Evolutionary conservation across 306 rosid species (phyloP), one percentile per base, ranked within the genome.

Genomic region (Vigna radiata): DNA sequence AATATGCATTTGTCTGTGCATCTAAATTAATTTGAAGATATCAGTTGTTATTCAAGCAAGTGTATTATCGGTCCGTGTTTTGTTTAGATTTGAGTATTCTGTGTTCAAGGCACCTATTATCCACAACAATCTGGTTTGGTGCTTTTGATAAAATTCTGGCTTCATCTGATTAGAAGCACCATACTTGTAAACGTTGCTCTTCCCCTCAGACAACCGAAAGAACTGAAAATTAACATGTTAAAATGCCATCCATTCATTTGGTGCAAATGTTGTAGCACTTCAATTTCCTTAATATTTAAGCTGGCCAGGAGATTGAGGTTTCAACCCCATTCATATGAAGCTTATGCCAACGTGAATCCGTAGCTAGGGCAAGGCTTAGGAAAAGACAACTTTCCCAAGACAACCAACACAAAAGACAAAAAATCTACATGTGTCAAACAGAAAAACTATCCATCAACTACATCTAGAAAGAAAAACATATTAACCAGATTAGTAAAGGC

Each of bases 341-440:
- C 77, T 25, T 47, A 59, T 69, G 59, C 75, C 49, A 3, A 55
- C 47, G 37, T 23, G 73, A 39, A 68, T 68, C 48, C 47, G 48
- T 46, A 19, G 72, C 13, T 21, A 71, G 44, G 58, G 13, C 18
- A 5, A 59, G n/a, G 67, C 46, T 70, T 5, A 11, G 70, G 64
- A 70, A 75, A 81, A 82, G 23, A 56, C 76, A 9, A 39, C 60
- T 47, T 72, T 66, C 68, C 83, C 72, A 59, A 41, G 9, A 60
- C 27, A 50, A 71, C 31, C 52, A 8, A 70, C 82, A 79, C 67
- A 73, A 58, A 25, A 83, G n/a, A 80, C 53, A 79, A 55, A 49
- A 79, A 81, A 80, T 66, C 89, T 81, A 70, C 77, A 58, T 18
- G 72, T 62, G 68, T 62, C 63, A 79, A 76, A 48, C 62, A 64